phyloP scores from a whole-genome alignment of 164 flowering plant genomes.

The Nymphaea thermarum region DNA sequence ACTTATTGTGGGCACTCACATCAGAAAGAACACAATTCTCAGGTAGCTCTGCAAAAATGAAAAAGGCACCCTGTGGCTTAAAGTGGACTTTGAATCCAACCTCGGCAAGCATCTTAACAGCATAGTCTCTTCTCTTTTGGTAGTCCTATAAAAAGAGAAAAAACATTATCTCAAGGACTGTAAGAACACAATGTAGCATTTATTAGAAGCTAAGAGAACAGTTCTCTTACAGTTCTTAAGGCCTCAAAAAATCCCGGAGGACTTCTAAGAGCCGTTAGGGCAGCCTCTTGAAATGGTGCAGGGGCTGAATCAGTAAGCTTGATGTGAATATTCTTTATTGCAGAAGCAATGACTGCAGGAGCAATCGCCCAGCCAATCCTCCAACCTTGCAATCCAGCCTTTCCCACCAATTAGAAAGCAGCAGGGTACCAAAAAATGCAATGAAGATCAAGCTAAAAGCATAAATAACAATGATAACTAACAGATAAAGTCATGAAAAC shows the following conservation, averaged over 20 bases:
- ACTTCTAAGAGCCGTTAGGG: constrained; percentile 55
- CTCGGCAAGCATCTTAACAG: constrained; percentile 32
- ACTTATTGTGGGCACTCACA: constrained; percentile 23
- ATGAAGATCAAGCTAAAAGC: background rate
- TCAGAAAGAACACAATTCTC: constrained; percentile 48
- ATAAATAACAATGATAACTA: too few relatives aligned
- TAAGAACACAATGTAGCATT: background rate
- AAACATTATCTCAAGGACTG: background rate
- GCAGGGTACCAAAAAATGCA: background rate
- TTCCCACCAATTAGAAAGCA: constrained; percentile 4
- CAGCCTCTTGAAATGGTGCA: constrained; percentile 88
- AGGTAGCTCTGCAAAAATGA: constrained; percentile 73
- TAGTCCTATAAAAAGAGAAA: constrained; percentile 31
- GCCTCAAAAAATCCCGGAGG: constrained; percentile 38
- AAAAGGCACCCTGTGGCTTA: constrained; percentile 67
- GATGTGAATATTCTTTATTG: constrained; percentile 63
- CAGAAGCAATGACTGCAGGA: constrained; percentile 51
- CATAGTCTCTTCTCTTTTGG: constrained; percentile 45
- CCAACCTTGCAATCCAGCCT: constrained; percentile 46
- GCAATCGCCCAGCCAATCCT: constrained; percentile 91
- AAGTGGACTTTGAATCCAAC: constrained; percentile 45
- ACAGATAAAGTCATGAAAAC: too few relatives aligned
- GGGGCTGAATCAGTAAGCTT: constrained; percentile 79
- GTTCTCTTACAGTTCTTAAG: constrained; percentile 33
- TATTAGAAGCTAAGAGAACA: background rate